Conservation (phyloP, 2,329 filamentous ascomycete genomes). For the Sporothrix globosa region DNA sequence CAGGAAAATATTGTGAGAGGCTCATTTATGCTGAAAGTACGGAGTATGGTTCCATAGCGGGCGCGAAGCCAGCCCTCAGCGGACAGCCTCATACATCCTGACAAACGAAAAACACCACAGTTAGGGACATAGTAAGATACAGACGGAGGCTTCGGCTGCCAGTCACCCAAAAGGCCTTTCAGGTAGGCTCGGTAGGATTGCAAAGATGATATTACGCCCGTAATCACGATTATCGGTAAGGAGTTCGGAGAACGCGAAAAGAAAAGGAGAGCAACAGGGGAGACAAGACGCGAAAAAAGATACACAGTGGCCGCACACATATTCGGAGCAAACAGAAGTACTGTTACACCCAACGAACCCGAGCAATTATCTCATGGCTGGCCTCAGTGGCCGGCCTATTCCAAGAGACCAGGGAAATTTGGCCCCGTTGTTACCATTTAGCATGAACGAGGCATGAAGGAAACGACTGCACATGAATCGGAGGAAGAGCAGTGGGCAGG, state of each 20-base stretch:
- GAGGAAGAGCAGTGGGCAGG: neutral
- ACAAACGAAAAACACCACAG: neutral
- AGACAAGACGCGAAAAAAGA: neutral
- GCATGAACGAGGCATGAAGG: conserved; percentile 12
- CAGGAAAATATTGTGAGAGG: too few relatives aligned
- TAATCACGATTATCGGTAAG: conserved; percentile 14
- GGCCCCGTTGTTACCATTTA: conserved; percentile 20
- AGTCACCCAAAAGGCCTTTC: neutral
- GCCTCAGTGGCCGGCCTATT: conserved; percentile 19
- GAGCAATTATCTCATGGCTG: neutral
- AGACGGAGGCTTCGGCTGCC: neutral
- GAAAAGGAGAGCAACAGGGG: neutral
- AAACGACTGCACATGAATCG: conserved; percentile 4
- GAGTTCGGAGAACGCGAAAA: conserved; percentile 7
- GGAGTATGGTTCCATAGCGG: neutral
- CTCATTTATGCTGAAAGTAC: neutral
- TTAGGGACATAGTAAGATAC: neutral
- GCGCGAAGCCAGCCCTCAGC: neutral
- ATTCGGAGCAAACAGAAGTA: neutral
- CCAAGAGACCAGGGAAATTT: conserved; percentile 12
- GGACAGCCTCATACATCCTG: neutral
- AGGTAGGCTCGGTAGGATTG: neutral
- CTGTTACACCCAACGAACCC: neutral
- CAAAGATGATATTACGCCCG: neutral
- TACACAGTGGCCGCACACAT: neutral